A percentile compares a stretch with the other conserved stretches of the same genome.
Evolutionary conservation across 192 early-diverging fungal genomes (phyloP).

Genomic region (Haplosporangium gracile): DNA sequence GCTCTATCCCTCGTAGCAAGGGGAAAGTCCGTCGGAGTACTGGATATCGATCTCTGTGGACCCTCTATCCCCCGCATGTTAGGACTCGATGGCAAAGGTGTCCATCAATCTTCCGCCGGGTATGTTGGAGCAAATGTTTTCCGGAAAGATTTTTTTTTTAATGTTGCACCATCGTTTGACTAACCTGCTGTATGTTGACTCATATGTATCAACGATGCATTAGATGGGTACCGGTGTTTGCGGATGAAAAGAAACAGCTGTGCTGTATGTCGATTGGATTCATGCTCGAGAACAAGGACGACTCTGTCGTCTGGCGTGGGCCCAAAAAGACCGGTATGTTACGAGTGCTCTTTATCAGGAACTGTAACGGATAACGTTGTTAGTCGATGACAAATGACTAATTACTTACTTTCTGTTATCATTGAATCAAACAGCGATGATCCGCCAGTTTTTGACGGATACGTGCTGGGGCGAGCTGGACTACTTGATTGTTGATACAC

Average conservation of each 20-base stretch:
- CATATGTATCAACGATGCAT: neutral
- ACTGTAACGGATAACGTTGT: neutral
- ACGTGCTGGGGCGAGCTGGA: constrained; percentile 98
- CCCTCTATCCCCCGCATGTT: constrained; percentile 97
- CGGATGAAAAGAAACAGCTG: constrained; percentile 75
- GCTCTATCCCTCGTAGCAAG: constrained; percentile 73
- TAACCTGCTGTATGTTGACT: constrained; percentile 8
- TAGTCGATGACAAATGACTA: neutral
- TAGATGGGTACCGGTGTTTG: constrained; percentile 85
- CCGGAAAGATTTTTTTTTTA: neutral
- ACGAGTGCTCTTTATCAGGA: too few species aligned
- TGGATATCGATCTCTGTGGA: constrained; percentile 98
- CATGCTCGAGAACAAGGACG: constrained; percentile 86
- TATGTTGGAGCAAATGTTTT: constrained; percentile 53
- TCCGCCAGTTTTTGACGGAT: constrained; percentile 96
- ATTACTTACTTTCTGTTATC: neutral
- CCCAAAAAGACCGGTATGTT: constrained; percentile 95
- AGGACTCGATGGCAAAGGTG: constrained; percentile 87
- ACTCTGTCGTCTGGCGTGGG: constrained; percentile 98
- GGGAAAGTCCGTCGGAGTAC: constrained; percentile 84
- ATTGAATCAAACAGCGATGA: constrained; percentile 78
- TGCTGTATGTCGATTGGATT: constrained; percentile 98
- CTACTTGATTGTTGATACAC: constrained; percentile 96
- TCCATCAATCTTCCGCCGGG: constrained; percentile 93
- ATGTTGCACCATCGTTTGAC: neutral